Percentiles rank a stretch among this genome's conserved stretches.
Conservation (phyloP, 1,284 basidiomycete genomes). For the Malassezia slooffiae region DNA sequence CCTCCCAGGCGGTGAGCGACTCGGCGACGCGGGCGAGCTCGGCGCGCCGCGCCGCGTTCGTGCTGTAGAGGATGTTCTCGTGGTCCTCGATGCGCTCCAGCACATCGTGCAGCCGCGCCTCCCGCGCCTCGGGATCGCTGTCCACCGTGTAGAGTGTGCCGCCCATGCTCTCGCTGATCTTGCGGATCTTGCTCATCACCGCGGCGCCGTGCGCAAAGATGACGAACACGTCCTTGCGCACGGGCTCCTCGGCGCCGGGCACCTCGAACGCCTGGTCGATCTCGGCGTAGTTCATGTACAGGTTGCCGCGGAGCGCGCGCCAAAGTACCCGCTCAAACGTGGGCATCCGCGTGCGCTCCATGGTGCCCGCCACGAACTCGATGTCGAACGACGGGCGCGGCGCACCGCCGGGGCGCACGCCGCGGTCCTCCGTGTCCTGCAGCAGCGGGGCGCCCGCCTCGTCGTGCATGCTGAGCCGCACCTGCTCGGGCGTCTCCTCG, state of each 20-base stretch:
- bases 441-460: conserved; percentile 72
- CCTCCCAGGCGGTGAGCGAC: conserved; percentile 76
- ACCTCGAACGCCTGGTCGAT: conserved; percentile 87
- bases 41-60: conserved; percentile 58
- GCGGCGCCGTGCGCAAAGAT: conserved; percentile 96
- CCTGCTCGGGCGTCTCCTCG: conserved; percentile 65
- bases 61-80: conserved; percentile 63
- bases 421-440: conserved; percentile 52
- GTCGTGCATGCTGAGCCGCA: conserved; percentile 69
- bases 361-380: conserved; percentile 82
- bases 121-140: conserved; percentile 78
- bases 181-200: conserved; percentile 90
- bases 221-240: conserved; percentile 89
- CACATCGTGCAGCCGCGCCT: conserved; percentile 79
- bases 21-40: conserved; percentile 82
- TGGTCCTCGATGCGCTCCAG: conserved; percentile 82
- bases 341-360: conserved; percentile 79
- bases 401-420: conserved; percentile 39
- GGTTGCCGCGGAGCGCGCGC: conserved; percentile 92
- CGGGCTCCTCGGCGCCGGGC: conserved; percentile 54
- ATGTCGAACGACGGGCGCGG: conserved; percentile 57
- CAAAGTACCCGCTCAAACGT: conserved; percentile 96
- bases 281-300: conserved; percentile 97
- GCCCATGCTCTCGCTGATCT: conserved; percentile 95
- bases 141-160: conserved; percentile 94